phyloP scores from a whole-genome alignment of 2,329 filamentous ascomycete genomes.

The Venturia nashicola region DNA sequence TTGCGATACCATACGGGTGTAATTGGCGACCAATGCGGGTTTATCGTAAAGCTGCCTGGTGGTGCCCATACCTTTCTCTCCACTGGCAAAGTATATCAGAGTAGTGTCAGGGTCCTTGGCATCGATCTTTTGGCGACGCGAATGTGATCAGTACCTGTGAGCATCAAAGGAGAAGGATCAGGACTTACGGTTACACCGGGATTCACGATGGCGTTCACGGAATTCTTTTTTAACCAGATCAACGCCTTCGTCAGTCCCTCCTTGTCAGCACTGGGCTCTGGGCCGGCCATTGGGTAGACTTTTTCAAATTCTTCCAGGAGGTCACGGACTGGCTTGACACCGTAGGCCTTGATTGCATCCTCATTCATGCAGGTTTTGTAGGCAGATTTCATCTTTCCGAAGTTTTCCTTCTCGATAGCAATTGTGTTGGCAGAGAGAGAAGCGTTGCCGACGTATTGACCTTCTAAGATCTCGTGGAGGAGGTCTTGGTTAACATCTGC shows the following conservation, averaged over 20 bases:
- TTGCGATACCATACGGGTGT: constrained; percentile 17
- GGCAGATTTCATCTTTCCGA: constrained; percentile 50
- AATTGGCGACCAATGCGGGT: constrained; percentile 20
- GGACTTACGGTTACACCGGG: not conserved
- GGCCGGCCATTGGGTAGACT: not conserved
- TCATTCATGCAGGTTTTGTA: constrained; percentile 58
- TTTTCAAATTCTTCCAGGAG: constrained; percentile 35
- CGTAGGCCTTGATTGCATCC: constrained; percentile 40
- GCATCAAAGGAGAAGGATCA: not conserved
- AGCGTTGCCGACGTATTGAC: constrained; percentile 4
- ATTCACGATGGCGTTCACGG: constrained; percentile 23
- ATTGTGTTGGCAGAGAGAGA: not conserved
- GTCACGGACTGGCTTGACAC: constrained; percentile 42
- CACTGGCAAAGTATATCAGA: constrained; percentile 35
- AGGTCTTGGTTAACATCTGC: not conserved
- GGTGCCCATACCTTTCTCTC: constrained; percentile 29
- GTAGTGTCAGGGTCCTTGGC: constrained; percentile 44
- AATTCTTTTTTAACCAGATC: constrained; percentile 33
- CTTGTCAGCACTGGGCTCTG: not conserved
- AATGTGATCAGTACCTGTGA: constrained; percentile 8
- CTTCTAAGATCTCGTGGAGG: constrained; percentile 9
- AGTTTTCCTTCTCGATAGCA: constrained; percentile 44
- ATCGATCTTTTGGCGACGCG: constrained; percentile 26
- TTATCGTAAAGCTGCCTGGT: constrained; percentile 25
- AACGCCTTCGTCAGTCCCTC: constrained; percentile 25